Conservation (phyloP, 176 grass and related monocot genomes). For the Zea luxurians region DNA sequence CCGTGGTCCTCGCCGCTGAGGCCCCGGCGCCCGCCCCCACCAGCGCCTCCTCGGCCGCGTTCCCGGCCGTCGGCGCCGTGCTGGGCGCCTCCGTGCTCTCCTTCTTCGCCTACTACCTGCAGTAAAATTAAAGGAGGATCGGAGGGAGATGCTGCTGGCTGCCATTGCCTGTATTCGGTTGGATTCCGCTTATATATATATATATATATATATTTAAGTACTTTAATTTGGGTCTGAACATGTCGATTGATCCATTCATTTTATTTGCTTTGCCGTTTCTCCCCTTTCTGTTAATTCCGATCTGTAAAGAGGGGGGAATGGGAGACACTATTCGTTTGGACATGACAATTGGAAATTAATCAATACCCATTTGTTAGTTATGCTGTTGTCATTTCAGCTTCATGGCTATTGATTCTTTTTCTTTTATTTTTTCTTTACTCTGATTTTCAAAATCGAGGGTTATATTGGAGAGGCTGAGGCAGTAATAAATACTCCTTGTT, state of each 20-base stretch:
- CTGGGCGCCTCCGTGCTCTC: conserved; percentile 66
- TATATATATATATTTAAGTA: background rate
- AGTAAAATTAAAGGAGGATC: conserved; percentile 33
- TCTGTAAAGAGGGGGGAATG: conserved; percentile 26
- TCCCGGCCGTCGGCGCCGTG: conserved; percentile 49
- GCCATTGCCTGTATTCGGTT: background rate
- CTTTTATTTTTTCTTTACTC: background rate
- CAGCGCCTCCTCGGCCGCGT: conserved; percentile 45
- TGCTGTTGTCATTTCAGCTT: background rate
- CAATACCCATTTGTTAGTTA: background rate
- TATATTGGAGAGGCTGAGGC: background rate
- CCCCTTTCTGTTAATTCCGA: background rate
- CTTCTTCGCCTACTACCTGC: conserved; percentile 78
- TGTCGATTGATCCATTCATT: conserved; percentile 39
- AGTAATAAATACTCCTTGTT: background rate
- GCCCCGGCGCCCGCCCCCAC: conserved; percentile 58
- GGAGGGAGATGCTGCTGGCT: background rate
- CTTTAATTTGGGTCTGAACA: conserved; percentile 11
- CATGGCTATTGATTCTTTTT: background rate
- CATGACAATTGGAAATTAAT: conserved; percentile 39
- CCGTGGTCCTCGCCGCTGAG: conserved; percentile 60
- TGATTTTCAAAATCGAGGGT: background rate
- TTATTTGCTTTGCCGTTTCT: conserved; percentile 12
- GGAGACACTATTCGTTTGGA: conserved; percentile 19
- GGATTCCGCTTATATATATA: background rate